Base-by-base conservation (phyloP, 148 eudicot genomes). In the Salicornia ramosissima region DNA sequence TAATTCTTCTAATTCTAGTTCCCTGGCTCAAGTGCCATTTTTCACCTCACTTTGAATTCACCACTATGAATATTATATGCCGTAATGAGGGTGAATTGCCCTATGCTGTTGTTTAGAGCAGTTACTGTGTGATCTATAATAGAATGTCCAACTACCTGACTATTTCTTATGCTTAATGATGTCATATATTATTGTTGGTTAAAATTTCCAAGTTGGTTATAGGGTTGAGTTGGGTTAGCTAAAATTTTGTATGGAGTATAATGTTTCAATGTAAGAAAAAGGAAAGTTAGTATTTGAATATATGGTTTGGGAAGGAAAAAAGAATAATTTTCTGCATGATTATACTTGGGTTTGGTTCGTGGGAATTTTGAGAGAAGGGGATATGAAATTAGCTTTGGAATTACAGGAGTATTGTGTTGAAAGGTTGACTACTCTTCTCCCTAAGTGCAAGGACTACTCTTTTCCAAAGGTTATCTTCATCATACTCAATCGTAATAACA, bases 1-100 rank as follows among this genome's bases (percentile, higher is more conserved):
- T 90, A 68, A 42, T 55, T 51, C n/a, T 19, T 54, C 34, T 21
- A 49, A 45, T 47, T 70, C 33, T 43, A 22, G 57, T 25, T 55
- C 55, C 18, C 39, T 65, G 28, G 15, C 29, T 22, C 45, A 12
- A 29, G 22, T 71, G 36, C 10, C 13, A 40, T 21, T 8, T 30
- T 28, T n/a, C n/a, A n/a, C n/a, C 28, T 26, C 19, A 56, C 33
- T 8, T 40, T 21, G 18, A 8, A 6, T 26, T 16, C 24, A 28
- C 36, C n/a, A 22, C 51, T 65, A 24, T 19, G 6, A 25, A n/a
- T 36, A 31, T 42, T 8, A 28, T 50, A 3, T 49, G 24, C 18
- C 1, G 51, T 2, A 4, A 4, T 49, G 19, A 13, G 16, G 16
- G 5, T n/a, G 50, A 5, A 12, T 21, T n/a, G 19, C 49, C 24